Evolutionary conservation across 257 asterid species (phyloP).

Genomic region (Solanum piurae): DNA sequence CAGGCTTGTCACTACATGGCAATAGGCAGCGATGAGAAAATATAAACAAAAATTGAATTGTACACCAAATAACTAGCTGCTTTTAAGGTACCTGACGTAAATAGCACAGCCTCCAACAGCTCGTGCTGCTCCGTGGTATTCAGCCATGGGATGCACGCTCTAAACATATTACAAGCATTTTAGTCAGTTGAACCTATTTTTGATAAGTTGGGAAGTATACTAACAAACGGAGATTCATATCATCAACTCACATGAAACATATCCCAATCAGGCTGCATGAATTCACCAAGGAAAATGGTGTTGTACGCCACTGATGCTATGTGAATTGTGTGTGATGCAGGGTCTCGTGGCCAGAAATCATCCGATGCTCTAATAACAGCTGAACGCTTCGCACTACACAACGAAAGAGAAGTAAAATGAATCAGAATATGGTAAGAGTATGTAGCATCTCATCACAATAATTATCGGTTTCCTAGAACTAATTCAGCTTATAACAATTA

Average conservation of each 20-base stretch:
- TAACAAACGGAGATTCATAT: not conserved
- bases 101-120: conserved; percentile 94
- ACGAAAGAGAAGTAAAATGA: not conserved
- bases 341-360: conserved; percentile 90
- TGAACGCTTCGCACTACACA: conserved; percentile 52
- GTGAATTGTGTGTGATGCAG: conserved; percentile 94
- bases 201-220: not conserved
- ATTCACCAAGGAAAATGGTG: conserved; percentile 80
- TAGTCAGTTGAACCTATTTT: not conserved
- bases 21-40: not conserved
- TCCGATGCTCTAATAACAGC: conserved; percentile 87
- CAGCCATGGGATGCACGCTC: conserved; percentile 95
- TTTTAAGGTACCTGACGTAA: conserved; percentile 48
- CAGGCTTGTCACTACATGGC: conserved; percentile 74
- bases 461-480: not conserved
- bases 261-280: conserved; percentile 99
- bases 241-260: conserved; percentile 77
- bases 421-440: not conserved
- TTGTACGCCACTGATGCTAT: conserved; percentile 92
- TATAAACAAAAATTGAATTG: not conserved
- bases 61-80: not conserved
- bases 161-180: conserved; percentile 1
- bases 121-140: conserved; percentile 86
- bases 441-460: not conserved
- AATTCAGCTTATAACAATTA: not conserved